Conservation (phyloP, 2,329 filamentous ascomycete genomes). For the Penicillium sp. region DNA sequence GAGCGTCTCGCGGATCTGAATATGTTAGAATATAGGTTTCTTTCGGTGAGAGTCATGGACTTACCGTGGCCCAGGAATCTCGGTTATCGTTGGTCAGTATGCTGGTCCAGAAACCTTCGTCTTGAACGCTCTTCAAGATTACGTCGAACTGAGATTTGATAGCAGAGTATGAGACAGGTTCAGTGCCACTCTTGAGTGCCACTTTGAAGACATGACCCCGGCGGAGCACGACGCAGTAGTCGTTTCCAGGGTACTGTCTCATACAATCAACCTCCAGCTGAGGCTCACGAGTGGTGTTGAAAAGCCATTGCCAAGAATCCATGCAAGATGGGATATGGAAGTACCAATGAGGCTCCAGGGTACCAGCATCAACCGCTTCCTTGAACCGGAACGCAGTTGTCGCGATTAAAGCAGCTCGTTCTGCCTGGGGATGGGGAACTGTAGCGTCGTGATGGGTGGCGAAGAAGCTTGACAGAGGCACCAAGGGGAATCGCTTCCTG, state of each 20-base stretch:
- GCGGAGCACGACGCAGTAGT: conserved; percentile 8
- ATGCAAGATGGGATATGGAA: conserved; percentile 12
- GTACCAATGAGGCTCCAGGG: conserved; percentile 6
- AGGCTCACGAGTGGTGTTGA: conserved; percentile 11
- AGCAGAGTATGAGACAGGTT: background rate
- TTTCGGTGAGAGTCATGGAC: background rate
- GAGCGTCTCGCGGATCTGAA: conserved; percentile 1
- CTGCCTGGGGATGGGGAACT: conserved; percentile 5
- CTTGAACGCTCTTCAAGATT: conserved; percentile 4
- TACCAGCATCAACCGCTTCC: conserved; percentile 5
- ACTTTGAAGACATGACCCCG: conserved; percentile 10
- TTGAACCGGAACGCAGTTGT: conserved; percentile 10
- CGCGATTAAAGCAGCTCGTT: conserved; percentile 5
- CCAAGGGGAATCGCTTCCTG: conserved; percentile 8
- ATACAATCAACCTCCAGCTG: conserved; percentile 4
- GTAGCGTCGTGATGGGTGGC: conserved; percentile 4
- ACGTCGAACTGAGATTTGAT: background rate
- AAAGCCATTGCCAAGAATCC: conserved; percentile 12
- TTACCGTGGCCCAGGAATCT: conserved; percentile 5
- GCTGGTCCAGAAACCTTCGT: conserved; percentile 8
- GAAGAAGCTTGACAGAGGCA: conserved; percentile 4
- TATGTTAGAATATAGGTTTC: background rate
- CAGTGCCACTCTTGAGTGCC: background rate
- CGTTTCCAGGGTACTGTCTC: conserved; percentile 6
- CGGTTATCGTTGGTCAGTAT: conserved; percentile 9